Conservation (phyloP, 768 basidiomycete genomes). For the Russula vinacea region DNA sequence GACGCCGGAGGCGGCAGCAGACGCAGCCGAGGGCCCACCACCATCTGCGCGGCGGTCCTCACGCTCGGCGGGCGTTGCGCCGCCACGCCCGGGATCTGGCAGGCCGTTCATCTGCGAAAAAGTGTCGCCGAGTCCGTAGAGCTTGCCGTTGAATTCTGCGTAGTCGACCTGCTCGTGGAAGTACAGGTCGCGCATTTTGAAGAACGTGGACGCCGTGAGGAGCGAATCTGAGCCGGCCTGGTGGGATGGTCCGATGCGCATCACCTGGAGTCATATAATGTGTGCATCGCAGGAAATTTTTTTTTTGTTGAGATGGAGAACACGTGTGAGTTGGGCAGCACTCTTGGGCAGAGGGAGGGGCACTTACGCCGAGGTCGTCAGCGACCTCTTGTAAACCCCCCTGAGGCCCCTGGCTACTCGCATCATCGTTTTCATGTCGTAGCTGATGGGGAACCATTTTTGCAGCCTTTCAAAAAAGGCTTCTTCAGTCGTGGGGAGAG, state of each 20-base stretch:
- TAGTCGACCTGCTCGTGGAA: slow-evolving; percentile 91
- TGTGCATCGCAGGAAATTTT: not conserved
- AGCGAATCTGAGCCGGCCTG: slow-evolving; percentile 98
- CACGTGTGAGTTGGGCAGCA: slow-evolving; percentile 9
- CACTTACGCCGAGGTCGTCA: slow-evolving; percentile 85
- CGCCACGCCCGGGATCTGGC: slow-evolving; percentile 61
- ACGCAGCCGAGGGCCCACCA: slow-evolving; percentile 48
- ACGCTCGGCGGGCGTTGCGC: slow-evolving; percentile 77
- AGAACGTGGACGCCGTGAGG: slow-evolving; percentile 89
- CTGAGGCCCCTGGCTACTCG: slow-evolving; percentile 75
- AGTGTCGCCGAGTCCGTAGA: slow-evolving; percentile 81
- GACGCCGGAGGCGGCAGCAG: slow-evolving; percentile 36
- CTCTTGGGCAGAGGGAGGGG: not conserved
- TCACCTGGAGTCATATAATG: slow-evolving; percentile 50
- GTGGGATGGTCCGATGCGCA: slow-evolving; percentile 86
- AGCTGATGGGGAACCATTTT: slow-evolving; percentile 94
- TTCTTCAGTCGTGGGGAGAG: slow-evolving; percentile 85
- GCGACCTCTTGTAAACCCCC: slow-evolving; percentile 92
- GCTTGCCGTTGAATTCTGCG: slow-evolving; percentile 72
- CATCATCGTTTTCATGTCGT: slow-evolving; percentile 98
- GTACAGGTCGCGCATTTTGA: slow-evolving; percentile 91
- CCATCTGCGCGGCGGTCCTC: slow-evolving; percentile 56
- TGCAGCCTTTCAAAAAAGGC: slow-evolving; percentile 83
- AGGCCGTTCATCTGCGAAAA: slow-evolving; percentile 66
- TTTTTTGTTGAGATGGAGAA: not conserved